phyloP scores from a whole-genome alignment of 805 yeast genomes.

The Myxozyma udenii region DNA sequence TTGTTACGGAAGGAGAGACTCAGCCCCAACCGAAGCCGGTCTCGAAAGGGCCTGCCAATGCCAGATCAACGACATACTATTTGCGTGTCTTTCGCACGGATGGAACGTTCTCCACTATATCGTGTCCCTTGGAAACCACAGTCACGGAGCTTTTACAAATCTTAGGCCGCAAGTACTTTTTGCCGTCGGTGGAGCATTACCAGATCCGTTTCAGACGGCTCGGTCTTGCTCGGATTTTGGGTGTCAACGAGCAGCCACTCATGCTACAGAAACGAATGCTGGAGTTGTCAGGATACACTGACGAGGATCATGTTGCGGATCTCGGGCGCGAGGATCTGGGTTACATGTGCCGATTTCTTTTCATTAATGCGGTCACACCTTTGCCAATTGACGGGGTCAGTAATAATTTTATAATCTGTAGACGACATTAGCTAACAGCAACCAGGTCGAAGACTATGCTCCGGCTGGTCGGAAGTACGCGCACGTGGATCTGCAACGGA shows the following conservation, averaged over 20 bases:
- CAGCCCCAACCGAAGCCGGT: slow-evolving; percentile 6
- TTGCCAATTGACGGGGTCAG: slow-evolving; percentile 15
- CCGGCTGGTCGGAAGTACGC: slow-evolving; percentile 50
- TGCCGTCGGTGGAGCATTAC: slow-evolving; percentile 66
- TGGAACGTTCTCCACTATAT: slow-evolving; percentile 78
- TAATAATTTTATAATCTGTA: neutral
- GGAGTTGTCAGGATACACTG: slow-evolving; percentile 72
- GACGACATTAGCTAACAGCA: neutral
- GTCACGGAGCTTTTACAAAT: slow-evolving; percentile 68
- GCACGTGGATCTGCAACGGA: slow-evolving; percentile 67
- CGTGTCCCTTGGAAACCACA: slow-evolving; percentile 74
- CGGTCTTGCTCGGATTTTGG: slow-evolving; percentile 50
- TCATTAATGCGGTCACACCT: slow-evolving; percentile 36
- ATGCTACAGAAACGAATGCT: slow-evolving; percentile 71
- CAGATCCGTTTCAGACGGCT: slow-evolving; percentile 59
- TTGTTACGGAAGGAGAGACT: slow-evolving; percentile 27
- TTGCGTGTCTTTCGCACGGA: slow-evolving; percentile 79
- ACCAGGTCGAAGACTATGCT: slow-evolving; percentile 12
- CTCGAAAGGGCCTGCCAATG: neutral
- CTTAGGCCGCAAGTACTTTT: slow-evolving; percentile 73
- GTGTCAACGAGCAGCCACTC: slow-evolving; percentile 71
- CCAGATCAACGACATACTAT: slow-evolving; percentile 38
- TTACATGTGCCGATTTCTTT: slow-evolving; percentile 74
- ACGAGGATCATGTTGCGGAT: slow-evolving; percentile 69
- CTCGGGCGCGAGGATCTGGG: slow-evolving; percentile 83